phyloP scores from a whole-genome alignment of 345 rosid species.

The Eucalyptus coolabah region DNA sequence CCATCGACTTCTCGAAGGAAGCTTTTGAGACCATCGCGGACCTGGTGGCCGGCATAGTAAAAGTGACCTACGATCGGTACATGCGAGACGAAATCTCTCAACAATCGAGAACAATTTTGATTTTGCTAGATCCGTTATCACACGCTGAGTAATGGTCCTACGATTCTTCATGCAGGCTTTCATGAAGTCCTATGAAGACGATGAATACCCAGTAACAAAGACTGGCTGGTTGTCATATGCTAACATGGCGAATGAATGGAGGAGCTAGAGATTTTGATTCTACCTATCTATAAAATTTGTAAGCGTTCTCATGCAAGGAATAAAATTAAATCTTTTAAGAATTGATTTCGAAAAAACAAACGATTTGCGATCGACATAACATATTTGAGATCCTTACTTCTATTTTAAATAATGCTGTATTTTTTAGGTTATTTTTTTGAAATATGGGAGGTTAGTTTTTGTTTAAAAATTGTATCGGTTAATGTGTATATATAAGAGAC shows the following conservation, averaged over 20 bases:
- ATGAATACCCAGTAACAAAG: background rate
- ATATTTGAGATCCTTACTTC: background rate
- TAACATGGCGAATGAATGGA: background rate
- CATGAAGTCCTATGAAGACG: background rate
- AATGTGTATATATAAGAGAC: background rate
- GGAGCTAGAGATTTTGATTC: background rate
- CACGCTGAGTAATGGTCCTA: background rate
- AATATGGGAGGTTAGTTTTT: no score
- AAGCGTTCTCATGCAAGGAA: background rate
- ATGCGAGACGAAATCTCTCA: background rate
- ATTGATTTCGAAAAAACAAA: no score
- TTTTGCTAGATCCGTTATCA: background rate
- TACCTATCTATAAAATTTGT: background rate
- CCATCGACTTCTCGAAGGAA: background rate
- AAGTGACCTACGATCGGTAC: background rate
- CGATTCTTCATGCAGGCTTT: background rate
- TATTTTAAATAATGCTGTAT: no score
- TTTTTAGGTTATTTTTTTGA: no score
- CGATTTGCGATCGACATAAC: accelerated
- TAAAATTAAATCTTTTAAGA: background rate
- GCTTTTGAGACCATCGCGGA: background rate
- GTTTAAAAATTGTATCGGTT: no score
- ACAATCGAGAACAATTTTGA: background rate
- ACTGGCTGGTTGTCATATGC: background rate
- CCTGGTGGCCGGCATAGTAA: background rate